Percentiles rank a stretch among this genome's conserved stretches.
These are phyloP conservation scores for Malassezia yamatoensis DNA, from an alignment of 1,284 basidiomycete species.

Conservation along the genomic window DNA sequence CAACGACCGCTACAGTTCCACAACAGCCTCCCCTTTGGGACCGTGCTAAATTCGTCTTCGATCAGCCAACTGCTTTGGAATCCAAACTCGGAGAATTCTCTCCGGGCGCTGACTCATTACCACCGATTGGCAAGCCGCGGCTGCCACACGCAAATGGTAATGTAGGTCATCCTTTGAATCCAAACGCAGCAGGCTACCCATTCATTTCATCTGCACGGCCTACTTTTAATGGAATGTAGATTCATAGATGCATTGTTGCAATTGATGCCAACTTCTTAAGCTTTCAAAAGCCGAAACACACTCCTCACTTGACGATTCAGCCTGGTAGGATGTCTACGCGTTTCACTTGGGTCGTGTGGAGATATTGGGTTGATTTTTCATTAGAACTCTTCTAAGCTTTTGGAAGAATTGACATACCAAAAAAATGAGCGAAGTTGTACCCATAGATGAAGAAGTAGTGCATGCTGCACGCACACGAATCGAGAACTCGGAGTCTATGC, in stretches of 20 bases:
- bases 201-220: background rate
- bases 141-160: background rate
- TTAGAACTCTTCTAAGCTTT: too few species aligned
- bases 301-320: too few species aligned
- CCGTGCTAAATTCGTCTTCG: slow-evolving; percentile 41
- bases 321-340: too few species aligned
- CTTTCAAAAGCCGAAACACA: background rate
- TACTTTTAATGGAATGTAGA: background rate
- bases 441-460: slow-evolving; percentile 20
- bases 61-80: slow-evolving; percentile 18
- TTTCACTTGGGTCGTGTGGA: too few species aligned
- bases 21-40: slow-evolving; percentile 28
- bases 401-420: too few species aligned
- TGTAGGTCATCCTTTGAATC: background rate
- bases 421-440: slow-evolving; percentile 2
- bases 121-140: background rate
- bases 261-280: background rate
- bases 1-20: background rate
- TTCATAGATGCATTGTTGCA: background rate
- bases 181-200: background rate
- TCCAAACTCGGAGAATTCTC: background rate
- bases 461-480: slow-evolving; percentile 11
- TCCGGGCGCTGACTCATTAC: background rate
- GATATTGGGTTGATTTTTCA: too few species aligned
- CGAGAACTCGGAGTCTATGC: background rate